Conservation (phyloP, 139 green algal species). For the Chlorokybus atmophyticus region DNA sequence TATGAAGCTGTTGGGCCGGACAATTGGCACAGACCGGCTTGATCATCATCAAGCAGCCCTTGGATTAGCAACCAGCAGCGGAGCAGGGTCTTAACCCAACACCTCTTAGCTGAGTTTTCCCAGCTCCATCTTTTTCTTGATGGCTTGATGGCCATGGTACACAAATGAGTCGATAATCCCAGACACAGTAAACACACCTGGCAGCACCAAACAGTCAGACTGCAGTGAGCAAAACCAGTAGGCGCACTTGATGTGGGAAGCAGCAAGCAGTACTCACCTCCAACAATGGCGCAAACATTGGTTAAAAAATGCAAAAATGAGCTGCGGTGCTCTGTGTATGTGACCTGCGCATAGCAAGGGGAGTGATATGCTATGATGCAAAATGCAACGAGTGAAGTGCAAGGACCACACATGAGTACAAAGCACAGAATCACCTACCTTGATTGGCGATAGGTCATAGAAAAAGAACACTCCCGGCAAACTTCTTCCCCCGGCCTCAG, state of each 20-base stretch:
- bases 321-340: slow-evolving; percentile 50
- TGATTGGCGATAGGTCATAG: slow-evolving; percentile 93
- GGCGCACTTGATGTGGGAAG: too few species aligned
- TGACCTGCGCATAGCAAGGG: slow-evolving; percentile 33
- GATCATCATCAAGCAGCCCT: too few species aligned
- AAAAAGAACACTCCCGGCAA: slow-evolving; percentile 94
- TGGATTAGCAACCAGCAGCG: too few species aligned
- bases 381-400: too few species aligned
- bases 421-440: slow-evolving; percentile 37
- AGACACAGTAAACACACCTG: slow-evolving; percentile 83
- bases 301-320: slow-evolving; percentile 88
- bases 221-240: too few species aligned
- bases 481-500: neutral
- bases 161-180: slow-evolving; percentile 83
- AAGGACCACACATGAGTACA: too few species aligned
- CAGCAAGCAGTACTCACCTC: slow-evolving; percentile 43
- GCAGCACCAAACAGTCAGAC: too few species aligned
- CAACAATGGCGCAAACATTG: slow-evolving; percentile 85
- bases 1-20: too few species aligned
- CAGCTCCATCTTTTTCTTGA: slow-evolving; percentile 92
- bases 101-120: too few species aligned
- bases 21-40: too few species aligned
- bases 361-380: too few species aligned
- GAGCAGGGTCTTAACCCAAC: too few species aligned
- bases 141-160: slow-evolving; percentile 60